Evolutionary conservation across 2,329 filamentous ascomycete genomes (phyloP).

Genomic region (Alternaria metachromatica): DNA sequence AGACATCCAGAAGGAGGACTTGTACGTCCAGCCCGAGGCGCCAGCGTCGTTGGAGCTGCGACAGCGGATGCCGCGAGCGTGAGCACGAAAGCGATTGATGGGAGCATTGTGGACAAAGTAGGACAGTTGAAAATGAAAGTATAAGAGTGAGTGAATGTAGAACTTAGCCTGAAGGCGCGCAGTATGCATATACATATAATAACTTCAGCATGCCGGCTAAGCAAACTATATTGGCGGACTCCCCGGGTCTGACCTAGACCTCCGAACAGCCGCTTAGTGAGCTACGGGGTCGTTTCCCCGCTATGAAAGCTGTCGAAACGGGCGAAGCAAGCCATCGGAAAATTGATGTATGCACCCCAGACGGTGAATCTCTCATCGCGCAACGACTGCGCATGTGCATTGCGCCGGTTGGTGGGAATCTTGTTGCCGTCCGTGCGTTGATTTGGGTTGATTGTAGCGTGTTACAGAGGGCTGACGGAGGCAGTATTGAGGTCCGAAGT

Average conservation of each 20-base stretch:
- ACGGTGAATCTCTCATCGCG: constrained; percentile 2
- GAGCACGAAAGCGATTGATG: constrained; percentile 25
- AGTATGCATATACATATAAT: constrained; percentile 1
- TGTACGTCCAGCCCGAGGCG: constrained; percentile 46
- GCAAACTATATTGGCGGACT: background rate
- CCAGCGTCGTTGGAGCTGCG: constrained; percentile 29
- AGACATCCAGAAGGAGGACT: constrained; percentile 60
- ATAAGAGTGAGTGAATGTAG: background rate
- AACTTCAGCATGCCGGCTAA: background rate
- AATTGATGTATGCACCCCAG: constrained; percentile 13
- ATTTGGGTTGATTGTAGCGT: constrained; percentile 14
- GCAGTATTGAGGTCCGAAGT: constrained; percentile 11
- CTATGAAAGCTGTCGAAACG: constrained; percentile 1
- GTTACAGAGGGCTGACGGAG: constrained; percentile 26
- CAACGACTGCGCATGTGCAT: background rate
- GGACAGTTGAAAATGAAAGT: background rate
- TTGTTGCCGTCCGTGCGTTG: background rate
- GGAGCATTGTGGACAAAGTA: constrained; percentile 20
- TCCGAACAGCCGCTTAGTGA: background rate
- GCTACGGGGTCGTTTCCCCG: background rate
- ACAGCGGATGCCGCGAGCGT: constrained; percentile 26
- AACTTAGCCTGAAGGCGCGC: background rate
- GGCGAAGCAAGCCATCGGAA: constrained; percentile 8
- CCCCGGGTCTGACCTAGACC: background rate
- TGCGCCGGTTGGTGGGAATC: constrained; percentile 19